Conservation (phyloP, 139 green algal species). For the Auxenochlorella pyrenoidosa region DNA sequence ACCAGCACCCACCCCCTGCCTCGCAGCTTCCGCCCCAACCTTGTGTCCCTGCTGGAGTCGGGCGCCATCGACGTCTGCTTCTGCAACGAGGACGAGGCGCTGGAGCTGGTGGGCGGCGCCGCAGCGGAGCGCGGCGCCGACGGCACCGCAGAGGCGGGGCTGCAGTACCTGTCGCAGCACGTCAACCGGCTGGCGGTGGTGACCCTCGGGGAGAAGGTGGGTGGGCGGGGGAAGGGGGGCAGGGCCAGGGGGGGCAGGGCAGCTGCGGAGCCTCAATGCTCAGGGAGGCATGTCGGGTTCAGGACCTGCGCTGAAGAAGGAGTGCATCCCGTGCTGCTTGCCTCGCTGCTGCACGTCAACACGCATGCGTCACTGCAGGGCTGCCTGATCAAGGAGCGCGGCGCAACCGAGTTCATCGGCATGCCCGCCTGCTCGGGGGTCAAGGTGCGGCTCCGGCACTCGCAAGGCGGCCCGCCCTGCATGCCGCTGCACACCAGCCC, state of each 20-base stretch:
- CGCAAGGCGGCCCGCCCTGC: too few species aligned
- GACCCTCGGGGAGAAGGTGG: constrained; percentile 64
- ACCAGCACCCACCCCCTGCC: not conserved
- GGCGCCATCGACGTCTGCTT: constrained; percentile 57
- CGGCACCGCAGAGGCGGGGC: constrained; percentile 26
- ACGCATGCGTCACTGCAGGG: constrained; percentile 22
- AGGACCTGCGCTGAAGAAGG: not conserved
- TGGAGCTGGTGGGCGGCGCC: constrained; percentile 30
- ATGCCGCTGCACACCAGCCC: not conserved
- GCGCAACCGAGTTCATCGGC: constrained; percentile 16
- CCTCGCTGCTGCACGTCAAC: not conserved
- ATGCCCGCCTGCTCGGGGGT: constrained; percentile 59
- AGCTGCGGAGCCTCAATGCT: not conserved
- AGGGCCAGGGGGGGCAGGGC: not conserved
- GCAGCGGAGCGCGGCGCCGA: not conserved
- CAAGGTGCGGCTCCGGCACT: constrained; percentile 13
- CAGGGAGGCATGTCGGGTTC: not conserved
- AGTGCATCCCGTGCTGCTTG: not conserved
- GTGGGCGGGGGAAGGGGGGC: not conserved
- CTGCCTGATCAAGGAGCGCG: constrained; percentile 50
- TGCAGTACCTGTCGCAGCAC: constrained; percentile 52
- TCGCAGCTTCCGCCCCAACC: not conserved
- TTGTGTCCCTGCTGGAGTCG: constrained; percentile 32
- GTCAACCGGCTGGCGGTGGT: constrained; percentile 55
- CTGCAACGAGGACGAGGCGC: constrained; percentile 75